Base-by-base conservation (phyloP, 2,329 filamentous ascomycete genomes). In the Hymenotorrendiella dingleyae region DNA sequence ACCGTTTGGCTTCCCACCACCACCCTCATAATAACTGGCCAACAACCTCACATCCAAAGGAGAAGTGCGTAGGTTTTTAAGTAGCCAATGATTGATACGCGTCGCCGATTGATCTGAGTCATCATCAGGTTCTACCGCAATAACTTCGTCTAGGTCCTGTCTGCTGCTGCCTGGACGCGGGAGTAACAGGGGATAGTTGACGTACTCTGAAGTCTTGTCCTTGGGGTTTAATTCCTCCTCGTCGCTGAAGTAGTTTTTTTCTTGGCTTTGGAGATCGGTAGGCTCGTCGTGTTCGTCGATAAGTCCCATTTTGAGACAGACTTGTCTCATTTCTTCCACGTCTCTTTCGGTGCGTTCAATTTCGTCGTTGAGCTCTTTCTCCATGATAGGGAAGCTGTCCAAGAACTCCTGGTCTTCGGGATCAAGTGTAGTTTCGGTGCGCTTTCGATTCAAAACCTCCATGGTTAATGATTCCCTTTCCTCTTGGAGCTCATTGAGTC, bases 201-300 rank as follows among this genome's bases (percentile, higher is more conserved):
- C 42, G 42, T 48, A 54, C 34, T 54, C 50, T 22, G 54, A 56
- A 4, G 16, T 41, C 6, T 44, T 35, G 6, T 34, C 23, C 6
- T 27, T 12, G 12, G 40, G 20, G 16, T 43, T 39, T n/a, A 51
- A 9, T 17, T 42, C 36, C 3, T 27, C 27, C 1, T 43, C 34
- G 6, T 40, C 11, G 6, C 12, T 24, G 26, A 49, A 46, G 12
- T 23, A n/a, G 3, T 4, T 16, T 21, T 38, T 24, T 14, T 50
- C 52, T 12, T 36, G 30, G 7, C 4, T 38, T 11, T 42, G 21
- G 8, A 55, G 42, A 21, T 40, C 29, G 2, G 45, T 47, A 4
- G 53, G 53, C 2, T 56, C 42, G 6, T 47, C 54, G 30, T 47
- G 30, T 10, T 57, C 46, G 27, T 59, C 53, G 4, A 58, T 43